Conservation (phyloP, 495 filamentous ascomycete species). For the Schizothecium vesticola region DNA sequence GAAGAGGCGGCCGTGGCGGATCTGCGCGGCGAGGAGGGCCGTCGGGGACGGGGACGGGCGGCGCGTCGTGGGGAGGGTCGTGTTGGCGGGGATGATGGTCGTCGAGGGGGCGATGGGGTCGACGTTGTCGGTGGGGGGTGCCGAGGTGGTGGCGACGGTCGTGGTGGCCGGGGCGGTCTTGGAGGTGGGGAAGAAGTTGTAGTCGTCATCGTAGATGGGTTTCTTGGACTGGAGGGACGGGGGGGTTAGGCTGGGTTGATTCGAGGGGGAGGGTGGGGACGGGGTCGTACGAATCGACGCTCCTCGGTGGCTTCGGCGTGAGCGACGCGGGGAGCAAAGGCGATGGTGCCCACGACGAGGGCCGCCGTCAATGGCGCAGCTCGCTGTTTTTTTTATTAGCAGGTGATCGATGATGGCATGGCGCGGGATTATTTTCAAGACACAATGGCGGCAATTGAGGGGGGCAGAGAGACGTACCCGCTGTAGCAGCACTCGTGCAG, state of each 20-base stretch:
- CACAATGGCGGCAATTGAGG: background rate
- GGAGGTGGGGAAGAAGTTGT: slow-evolving; percentile 40
- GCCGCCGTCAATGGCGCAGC: slow-evolving; percentile 45
- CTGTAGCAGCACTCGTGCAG: slow-evolving; percentile 49
- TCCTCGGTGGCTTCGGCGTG: slow-evolving; percentile 41
- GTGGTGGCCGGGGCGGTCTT: slow-evolving; percentile 20
- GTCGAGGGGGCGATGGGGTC: slow-evolving; percentile 9
- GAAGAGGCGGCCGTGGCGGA: slow-evolving; percentile 74
- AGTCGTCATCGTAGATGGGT: slow-evolving; percentile 85
- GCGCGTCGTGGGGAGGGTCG: slow-evolving; percentile 26
- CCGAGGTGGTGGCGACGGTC: background rate
- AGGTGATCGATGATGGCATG: background rate
- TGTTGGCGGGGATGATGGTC: slow-evolving; percentile 27
- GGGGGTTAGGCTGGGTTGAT: background rate
- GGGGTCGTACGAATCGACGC: slow-evolving; percentile 29
- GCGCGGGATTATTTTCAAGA: background rate
- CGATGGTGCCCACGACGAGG: slow-evolving; percentile 39
- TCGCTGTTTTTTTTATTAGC: slow-evolving; percentile 25
- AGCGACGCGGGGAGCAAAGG: slow-evolving; percentile 41
- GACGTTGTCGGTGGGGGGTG: slow-evolving; percentile 20
- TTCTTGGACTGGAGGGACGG: slow-evolving; percentile 53
- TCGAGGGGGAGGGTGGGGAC: background rate
- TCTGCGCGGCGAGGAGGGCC: slow-evolving; percentile 80
- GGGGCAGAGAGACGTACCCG: slow-evolving; percentile 27
- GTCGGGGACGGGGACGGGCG: slow-evolving; percentile 70